Conservation (phyloP, 352 stramenopile genomes). For the Phytophthora pluvialis region DNA sequence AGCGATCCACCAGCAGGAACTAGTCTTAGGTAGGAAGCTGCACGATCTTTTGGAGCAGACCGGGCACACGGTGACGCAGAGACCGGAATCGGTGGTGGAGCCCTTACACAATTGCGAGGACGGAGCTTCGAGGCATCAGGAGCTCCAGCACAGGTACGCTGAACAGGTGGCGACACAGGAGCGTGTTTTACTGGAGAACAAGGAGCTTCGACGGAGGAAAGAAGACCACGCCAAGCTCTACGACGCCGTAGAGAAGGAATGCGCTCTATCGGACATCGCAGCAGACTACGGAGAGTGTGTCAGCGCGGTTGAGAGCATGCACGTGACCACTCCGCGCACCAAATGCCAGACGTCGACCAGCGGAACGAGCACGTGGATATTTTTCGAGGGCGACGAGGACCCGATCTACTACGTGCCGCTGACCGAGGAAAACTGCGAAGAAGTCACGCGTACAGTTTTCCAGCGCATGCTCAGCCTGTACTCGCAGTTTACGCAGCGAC, state of each 20-base stretch:
- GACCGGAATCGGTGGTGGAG: constrained; percentile 15
- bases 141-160: constrained; percentile 26
- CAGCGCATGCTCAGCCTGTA: constrained; percentile 45
- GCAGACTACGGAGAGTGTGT: constrained; percentile 13
- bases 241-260: constrained; percentile 37
- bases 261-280: constrained; percentile 9
- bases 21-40: constrained; percentile 29
- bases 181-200: constrained; percentile 49
- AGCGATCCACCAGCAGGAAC: constrained; percentile 40
- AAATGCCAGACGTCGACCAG: not conserved
- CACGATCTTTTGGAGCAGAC: constrained; percentile 34
- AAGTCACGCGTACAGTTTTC: constrained; percentile 39
- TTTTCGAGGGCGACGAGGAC: constrained; percentile 42
- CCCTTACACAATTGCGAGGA: not conserved
- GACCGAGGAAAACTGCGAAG: constrained; percentile 32
- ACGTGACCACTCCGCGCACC: not conserved
- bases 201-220: constrained; percentile 38
- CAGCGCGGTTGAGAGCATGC: constrained; percentile 4
- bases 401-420: constrained; percentile 50
- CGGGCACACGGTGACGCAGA: constrained; percentile 20
- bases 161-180: constrained; percentile 42
- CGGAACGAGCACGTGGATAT: constrained; percentile 36
- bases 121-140: constrained; percentile 7
- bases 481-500: constrained; percentile 39
- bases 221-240: constrained; percentile 40